Base-by-base conservation (phyloP, 2,329 filamentous ascomycete species). In the Fusarium hainanense region DNA sequence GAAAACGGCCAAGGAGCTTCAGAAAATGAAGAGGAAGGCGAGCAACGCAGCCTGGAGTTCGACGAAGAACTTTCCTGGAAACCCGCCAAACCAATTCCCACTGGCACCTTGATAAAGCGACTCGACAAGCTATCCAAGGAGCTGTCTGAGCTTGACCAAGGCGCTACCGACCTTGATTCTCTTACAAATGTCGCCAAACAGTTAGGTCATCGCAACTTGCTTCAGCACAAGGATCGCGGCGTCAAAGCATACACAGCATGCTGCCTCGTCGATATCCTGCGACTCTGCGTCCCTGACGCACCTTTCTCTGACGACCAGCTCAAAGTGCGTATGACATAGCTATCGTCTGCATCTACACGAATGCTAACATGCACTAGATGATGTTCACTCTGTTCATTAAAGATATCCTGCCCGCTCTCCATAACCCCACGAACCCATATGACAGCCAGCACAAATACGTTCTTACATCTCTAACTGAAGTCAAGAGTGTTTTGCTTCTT, bases 371-470 rank as follows among this genome's bases (percentile, higher is more conserved):
- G n/a, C 30, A 37, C 25, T 58, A 97, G 93, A 94, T 97, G 81
- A 95, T 98, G 78, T 99, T 98, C 83, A 91, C 90, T 28, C 88
- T 97, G 66, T 93, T 98, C 77, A 89, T 98, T 73, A 90, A 89
- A 61, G 90, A 90, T 50, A 92, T 97, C 70, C 86, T 98, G 47
- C 94, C 94, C 48, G 90, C 93, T 47, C 88, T 98, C 27, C 91
- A 93, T 75, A 91, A 97, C 75, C 93, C 94, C 14, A 90, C 90
- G 41, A 92, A 97, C 78, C 90, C 94, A 12, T 98, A 98, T 84
- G 95, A 97, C 80, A 90, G 89, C 67, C 94, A 98, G 80, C 93
- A 99, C 82, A 90, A 96, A 80, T 96, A 97, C 77, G 92, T 98
- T 67, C 85, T 99, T 65, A 89, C 90, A 66, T 98, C 94, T 20